Evolutionary conservation across 148 eudicot species (phyloP).

Genomic region (Rhododendron griersonianum): DNA sequence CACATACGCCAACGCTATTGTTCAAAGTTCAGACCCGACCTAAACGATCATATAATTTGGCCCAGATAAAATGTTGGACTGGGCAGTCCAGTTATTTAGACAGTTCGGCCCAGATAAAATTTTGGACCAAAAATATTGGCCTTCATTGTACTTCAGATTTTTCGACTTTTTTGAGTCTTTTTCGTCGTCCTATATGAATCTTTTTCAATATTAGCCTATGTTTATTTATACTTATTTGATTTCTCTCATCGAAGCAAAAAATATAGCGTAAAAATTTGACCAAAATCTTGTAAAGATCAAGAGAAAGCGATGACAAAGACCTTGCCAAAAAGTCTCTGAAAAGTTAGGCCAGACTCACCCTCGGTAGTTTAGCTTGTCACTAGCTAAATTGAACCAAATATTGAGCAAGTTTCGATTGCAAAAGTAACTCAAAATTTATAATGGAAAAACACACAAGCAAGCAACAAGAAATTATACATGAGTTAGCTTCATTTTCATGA

Average conservation of each 20-base stretch:
- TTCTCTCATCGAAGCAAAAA: no score
- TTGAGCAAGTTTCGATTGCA: neutral
- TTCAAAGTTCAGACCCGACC: neutral
- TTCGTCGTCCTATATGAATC: neutral
- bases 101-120: neutral
- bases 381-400: no score
- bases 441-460: no score
- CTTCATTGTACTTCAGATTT: neutral
- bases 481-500: no score
- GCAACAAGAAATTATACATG: no score
- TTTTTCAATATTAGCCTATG: neutral
- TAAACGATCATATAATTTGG: neutral
- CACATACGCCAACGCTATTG: neutral
- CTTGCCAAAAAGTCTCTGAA: no score
- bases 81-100: neutral
- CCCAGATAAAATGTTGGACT: neutral
- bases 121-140: neutral
- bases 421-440: no score
- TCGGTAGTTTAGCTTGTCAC: neutral
- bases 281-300: no score
- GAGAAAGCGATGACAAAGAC: no score
- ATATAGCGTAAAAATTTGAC: no score
- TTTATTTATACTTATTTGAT: no score
- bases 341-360: no score
- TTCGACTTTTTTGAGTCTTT: neutral